Evolutionary conservation across 768 basidiomycete genomes (phyloP).

Genomic region (Sistotremastrum niveocremeum): DNA sequence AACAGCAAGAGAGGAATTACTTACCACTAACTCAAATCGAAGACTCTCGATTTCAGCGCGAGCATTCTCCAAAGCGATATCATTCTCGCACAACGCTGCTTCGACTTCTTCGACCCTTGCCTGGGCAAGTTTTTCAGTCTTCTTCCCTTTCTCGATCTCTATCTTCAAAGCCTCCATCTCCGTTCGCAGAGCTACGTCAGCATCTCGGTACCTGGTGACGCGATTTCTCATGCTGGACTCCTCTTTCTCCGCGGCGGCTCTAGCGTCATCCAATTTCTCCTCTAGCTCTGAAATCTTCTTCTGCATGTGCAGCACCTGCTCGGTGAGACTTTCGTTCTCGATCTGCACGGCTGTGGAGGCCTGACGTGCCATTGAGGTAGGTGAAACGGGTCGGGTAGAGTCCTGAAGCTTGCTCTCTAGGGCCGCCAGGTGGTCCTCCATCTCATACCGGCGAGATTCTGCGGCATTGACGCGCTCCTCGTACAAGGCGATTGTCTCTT

Average conservation of each 20-base stretch:
- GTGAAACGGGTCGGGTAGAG: slow-evolving; percentile 20
- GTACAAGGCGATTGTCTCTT: slow-evolving; percentile 93
- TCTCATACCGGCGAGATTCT: slow-evolving; percentile 63
- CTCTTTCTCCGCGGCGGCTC: slow-evolving; percentile 57
- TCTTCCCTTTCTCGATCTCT: slow-evolving; percentile 47
- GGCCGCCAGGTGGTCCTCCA: slow-evolving; percentile 47
- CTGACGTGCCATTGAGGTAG: slow-evolving; percentile 22
- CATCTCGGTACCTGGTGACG: slow-evolving; percentile 56
- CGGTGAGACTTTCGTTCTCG: slow-evolving; percentile 84
- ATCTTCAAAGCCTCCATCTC: slow-evolving; percentile 57
- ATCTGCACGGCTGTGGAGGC: slow-evolving; percentile 72
- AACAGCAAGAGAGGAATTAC: slow-evolving; percentile 15
- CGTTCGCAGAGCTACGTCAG: slow-evolving; percentile 53
- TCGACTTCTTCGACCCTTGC: slow-evolving; percentile 73
- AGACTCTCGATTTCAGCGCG: slow-evolving; percentile 75
- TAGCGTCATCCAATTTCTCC: slow-evolving; percentile 73
- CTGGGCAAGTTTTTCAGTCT: slow-evolving; percentile 49
- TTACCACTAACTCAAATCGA: slow-evolving; percentile 64
- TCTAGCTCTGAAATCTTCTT: slow-evolving; percentile 64
- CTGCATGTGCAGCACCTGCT: slow-evolving; percentile 82
- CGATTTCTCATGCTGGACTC: slow-evolving; percentile 48
- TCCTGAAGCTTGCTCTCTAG: slow-evolving; percentile 39
- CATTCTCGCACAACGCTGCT: slow-evolving; percentile 79
- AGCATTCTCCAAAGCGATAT: slow-evolving; percentile 76
- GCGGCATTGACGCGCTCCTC: slow-evolving; percentile 71